Conservation (phyloP, 2,329 filamentous ascomycete genomes). For the Talaromyces sp. region DNA sequence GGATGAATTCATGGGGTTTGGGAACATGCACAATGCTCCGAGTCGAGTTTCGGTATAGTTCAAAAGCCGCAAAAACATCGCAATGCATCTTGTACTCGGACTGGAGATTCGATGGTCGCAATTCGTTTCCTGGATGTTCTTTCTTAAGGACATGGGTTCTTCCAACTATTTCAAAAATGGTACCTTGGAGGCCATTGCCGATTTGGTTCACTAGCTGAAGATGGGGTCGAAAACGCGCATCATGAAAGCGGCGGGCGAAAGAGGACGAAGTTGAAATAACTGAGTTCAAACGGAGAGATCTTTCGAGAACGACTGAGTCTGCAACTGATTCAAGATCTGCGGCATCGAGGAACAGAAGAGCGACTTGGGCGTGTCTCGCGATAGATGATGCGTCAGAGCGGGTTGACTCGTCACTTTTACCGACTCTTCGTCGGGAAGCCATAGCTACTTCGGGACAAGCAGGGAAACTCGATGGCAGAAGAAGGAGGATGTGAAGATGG, state of each 20-base stretch:
- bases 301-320: background rate
- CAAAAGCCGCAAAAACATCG: constrained; percentile 2
- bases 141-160: constrained; percentile 7
- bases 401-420: no score
- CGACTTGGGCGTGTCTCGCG: no score
- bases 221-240: constrained; percentile 1
- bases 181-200: constrained; percentile 12
- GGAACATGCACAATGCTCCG: constrained; percentile 1
- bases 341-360: background rate
- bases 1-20: constrained; percentile 3
- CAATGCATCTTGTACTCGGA: constrained; percentile 7
- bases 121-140: constrained; percentile 13
- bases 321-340: constrained; percentile 1
- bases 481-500: no score
- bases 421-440: no score
- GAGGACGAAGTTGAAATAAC: constrained; percentile 9
- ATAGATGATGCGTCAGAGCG: no score
- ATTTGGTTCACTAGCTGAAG: constrained; percentile 13
- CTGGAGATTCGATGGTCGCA: constrained; percentile 1
- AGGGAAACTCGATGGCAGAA: no score
- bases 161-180: constrained; percentile 12
- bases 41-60: background rate
- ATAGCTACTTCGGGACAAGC: no score
- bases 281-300: constrained; percentile 4
- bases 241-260: background rate